phyloP scores from a whole-genome alignment of 768 basidiomycete species.

The Rossbeevera mucosa region DNA sequence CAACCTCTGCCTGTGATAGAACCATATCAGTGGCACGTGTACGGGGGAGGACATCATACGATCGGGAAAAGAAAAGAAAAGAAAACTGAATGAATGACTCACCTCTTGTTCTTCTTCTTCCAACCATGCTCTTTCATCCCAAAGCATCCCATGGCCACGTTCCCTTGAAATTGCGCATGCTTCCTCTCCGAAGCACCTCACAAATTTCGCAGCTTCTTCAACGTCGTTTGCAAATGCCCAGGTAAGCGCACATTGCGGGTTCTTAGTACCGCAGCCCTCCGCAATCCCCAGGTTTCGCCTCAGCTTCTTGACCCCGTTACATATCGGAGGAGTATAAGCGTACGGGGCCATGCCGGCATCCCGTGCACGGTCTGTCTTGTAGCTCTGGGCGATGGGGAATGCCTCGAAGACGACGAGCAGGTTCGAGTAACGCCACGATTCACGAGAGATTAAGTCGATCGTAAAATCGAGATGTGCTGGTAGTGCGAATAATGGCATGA shows the following conservation, averaged over 20 bases:
- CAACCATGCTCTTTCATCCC: slow-evolving; percentile 64
- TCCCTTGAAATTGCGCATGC: slow-evolving; percentile 44
- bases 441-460: slow-evolving; percentile 39
- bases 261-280: slow-evolving; percentile 54
- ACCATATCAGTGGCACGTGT: slow-evolving; percentile 13
- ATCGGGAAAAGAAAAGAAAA: slow-evolving; percentile 4
- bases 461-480: slow-evolving; percentile 47
- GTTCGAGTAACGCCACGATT: slow-evolving; percentile 60
- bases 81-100: too few relatives aligned
- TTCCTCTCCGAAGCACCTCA: slow-evolving; percentile 55
- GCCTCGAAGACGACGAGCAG: slow-evolving; percentile 65
- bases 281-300: slow-evolving; percentile 57
- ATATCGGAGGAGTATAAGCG: slow-evolving; percentile 60
- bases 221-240: slow-evolving; percentile 63
- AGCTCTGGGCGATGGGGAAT: slow-evolving; percentile 47
- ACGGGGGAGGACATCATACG: slow-evolving; percentile 2
- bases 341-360: slow-evolving; percentile 20
- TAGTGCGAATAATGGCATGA: slow-evolving; percentile 42
- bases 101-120: slow-evolving; percentile 54
- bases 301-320: slow-evolving; percentile 68
- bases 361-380: slow-evolving; percentile 13
- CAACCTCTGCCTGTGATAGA: slow-evolving; percentile 51
- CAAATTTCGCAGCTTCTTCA: slow-evolving; percentile 51
- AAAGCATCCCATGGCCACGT: slow-evolving; percentile 37
- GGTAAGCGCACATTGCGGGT: slow-evolving; percentile 38